Evolutionary conservation across 441 rosid species (phyloP).

Genomic region (Cnidoscolus chayamansa): DNA sequence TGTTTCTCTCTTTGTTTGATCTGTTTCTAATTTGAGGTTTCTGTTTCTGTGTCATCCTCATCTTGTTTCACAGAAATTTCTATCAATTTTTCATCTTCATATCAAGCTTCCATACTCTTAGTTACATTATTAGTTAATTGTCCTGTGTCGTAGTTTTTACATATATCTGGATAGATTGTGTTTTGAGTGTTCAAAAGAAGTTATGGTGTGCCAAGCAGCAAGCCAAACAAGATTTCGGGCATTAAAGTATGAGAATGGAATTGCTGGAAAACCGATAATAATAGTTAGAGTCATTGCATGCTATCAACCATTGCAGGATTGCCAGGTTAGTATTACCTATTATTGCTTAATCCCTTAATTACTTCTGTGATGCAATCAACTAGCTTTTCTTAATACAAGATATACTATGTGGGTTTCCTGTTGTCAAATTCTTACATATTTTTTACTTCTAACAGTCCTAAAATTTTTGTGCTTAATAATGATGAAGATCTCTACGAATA

Average conservation of each 20-base stretch:
- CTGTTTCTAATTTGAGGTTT: slow-evolving; percentile 6
- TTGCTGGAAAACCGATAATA: slow-evolving; percentile 68
- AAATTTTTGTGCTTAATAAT: not conserved
- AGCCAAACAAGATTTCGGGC: slow-evolving; percentile 85
- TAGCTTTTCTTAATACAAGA: not conserved
- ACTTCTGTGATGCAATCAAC: not conserved
- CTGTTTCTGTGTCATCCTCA: slow-evolving; percentile 1
- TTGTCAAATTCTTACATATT: not conserved
- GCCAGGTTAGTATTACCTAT: slow-evolving; percentile 55
- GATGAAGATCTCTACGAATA: not conserved
- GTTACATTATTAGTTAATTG: slow-evolving; percentile 25
- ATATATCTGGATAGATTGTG: slow-evolving; percentile 21
- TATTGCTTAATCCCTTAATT: slow-evolving; percentile 5
- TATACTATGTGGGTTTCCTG: not conserved
- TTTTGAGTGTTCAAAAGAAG: slow-evolving; percentile 39
- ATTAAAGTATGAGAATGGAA: slow-evolving; percentile 73
- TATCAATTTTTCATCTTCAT: slow-evolving; percentile 17
- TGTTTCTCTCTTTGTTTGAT: slow-evolving; percentile 11
- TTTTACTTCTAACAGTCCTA: not conserved
- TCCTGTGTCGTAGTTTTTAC: slow-evolving; percentile 10
- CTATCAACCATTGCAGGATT: slow-evolving; percentile 89
- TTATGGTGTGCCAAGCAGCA: slow-evolving; percentile 96
- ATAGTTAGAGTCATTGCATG: slow-evolving; percentile 87
- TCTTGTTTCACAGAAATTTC: slow-evolving; percentile 17
- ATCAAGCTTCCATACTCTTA: not conserved